Evolutionary conservation across 805 yeast species (phyloP), one percentile per base, ranked within the genome.

Genomic region (Soucietia sequanensis): DNA sequence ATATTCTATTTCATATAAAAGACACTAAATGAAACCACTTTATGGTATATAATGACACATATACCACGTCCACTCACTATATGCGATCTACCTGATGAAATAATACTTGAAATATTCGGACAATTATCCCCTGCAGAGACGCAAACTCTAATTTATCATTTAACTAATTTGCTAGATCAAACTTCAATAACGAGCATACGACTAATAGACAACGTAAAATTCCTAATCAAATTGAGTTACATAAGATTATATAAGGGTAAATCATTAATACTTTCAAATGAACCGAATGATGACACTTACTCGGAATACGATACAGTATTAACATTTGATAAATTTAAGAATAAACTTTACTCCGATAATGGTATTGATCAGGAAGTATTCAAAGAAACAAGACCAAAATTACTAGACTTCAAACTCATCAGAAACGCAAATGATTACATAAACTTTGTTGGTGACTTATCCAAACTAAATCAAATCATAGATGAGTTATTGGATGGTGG

Each of bases 381-480:
- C 27, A 32, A 21, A 16, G 31, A 12, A 11, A 45, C 52, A 15
- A 31, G 59, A 16, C 60, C 61, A 8, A 41, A 47, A 25, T 30
- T 21, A 11, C 30, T 56, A 5, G 51, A 52, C 27, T 54, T 56
- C 30, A 34, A 44, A n/a, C 53, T 55, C 38, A 30, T 40, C 11
- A 33, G 60, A 18, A 41, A 36, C 19, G 43, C 48, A 11, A 50
- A 47, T 19, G 62, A 56, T 34, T 55, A 54, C 34, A 34, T 39
- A n/a, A 32, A 30, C 3, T 56, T 51, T 32, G 45, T 52, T 5
- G 37, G 37, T 5, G 49, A 51, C 30, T 42, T 57, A n/a, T 43
- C 49, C 36, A 27, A 25, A 17, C 47, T 57, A 34, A 47, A 46
- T 31, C 24, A 30, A 5, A 20, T 53, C 19, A 32, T 52, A 4